Conservation (phyloP, 345 rosid genomes). For the Cardamine chenopodiifolia region DNA sequence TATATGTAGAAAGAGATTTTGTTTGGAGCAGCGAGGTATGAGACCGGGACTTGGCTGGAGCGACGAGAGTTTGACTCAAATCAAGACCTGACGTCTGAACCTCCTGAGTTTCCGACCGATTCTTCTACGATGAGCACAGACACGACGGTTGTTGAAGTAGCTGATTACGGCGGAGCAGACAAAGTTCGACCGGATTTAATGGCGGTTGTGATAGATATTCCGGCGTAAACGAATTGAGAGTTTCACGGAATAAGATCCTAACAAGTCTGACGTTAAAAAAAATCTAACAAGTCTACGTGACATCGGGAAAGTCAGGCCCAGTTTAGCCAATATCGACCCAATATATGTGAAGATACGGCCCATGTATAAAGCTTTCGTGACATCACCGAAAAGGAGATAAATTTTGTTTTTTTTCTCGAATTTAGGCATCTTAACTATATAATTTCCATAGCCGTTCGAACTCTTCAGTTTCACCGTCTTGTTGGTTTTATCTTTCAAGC, state of each 20-base stretch:
- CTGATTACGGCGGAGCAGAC: background rate
- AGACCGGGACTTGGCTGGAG: background rate
- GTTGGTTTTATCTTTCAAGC: no score
- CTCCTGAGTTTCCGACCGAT: background rate
- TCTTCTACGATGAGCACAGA: background rate
- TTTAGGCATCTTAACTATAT: background rate
- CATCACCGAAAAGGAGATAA: background rate
- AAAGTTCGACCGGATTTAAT: background rate
- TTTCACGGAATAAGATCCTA: background rate
- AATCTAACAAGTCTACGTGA: background rate
- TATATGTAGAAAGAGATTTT: conserved; percentile 61
- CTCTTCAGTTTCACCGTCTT: no score
- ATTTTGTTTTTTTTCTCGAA: background rate
- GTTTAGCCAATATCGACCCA: background rate
- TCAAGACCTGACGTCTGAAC: background rate
- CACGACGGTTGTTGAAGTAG: background rate
- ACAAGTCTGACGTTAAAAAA: no score
- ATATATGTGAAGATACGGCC: background rate
- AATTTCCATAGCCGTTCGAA: no score
- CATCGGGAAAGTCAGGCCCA: background rate
- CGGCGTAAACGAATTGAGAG: conserved; percentile 6
- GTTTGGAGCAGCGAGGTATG: conserved; percentile 10
- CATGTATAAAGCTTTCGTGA: background rate
- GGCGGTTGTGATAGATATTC: background rate
- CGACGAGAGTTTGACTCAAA: background rate